Percentiles rank a stretch among this genome's conserved stretches.
Conservation (phyloP, 73 alveolate genomes). For the Paramecium sonneborni region DNA sequence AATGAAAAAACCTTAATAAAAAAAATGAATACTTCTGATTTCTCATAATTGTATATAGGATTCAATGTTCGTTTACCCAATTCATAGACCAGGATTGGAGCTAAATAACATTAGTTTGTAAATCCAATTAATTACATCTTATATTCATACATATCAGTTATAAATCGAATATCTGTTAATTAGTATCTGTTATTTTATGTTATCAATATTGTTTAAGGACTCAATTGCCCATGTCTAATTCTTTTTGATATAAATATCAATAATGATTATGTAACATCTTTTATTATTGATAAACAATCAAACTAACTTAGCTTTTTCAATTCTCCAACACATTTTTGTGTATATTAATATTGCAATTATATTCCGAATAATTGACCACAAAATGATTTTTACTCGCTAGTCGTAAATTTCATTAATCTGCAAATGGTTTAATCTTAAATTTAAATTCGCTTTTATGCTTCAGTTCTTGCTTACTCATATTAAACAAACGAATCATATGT, state of each 20-base stretch:
- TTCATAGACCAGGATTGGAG: constrained; percentile 18
- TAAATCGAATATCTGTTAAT: constrained; percentile 45
- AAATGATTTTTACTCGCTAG: constrained; percentile 17
- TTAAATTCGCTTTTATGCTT: neutral
- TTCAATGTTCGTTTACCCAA: constrained; percentile 31
- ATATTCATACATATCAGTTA: constrained; percentile 44
- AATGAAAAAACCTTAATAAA: constrained; percentile 15
- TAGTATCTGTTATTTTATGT: neutral
- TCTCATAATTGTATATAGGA: constrained; percentile 45
- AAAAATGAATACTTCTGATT: neutral
- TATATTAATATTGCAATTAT: neutral
- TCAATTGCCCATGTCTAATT: constrained; percentile 26
- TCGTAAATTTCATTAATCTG: neutral
- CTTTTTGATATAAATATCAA: neutral
- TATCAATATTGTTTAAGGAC: neutral
- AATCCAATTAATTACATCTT: constrained; percentile 4
- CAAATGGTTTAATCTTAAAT: neutral
- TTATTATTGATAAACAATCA: neutral
- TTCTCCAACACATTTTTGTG: neutral
- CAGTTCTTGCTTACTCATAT: constrained; percentile 8
- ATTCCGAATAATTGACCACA: constrained; percentile 26
- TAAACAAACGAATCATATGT: neutral
- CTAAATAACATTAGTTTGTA: constrained; percentile 2
- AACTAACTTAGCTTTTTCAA: neutral
- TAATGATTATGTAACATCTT: neutral